Conservation (phyloP, 164 flowering plant species). For the Buxus sempervirens region DNA sequence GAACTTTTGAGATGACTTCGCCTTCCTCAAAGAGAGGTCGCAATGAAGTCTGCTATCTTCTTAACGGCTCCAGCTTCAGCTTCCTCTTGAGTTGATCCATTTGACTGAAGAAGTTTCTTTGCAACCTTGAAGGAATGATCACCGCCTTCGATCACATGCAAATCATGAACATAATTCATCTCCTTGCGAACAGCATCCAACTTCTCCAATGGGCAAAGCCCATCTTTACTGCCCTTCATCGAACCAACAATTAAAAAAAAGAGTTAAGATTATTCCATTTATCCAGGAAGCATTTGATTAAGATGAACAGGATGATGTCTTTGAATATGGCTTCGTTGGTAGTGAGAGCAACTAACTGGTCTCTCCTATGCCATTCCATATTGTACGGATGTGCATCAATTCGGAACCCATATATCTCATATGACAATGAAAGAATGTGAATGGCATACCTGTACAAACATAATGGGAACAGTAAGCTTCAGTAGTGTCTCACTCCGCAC, state of each 20-base stretch:
- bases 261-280: too few species aligned
- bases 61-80: conserved; percentile 62
- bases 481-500: conserved; percentile 60
- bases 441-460: conserved; percentile 77
- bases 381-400: background rate
- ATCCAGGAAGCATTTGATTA: too few species aligned
- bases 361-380: background rate
- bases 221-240: conserved; percentile 81
- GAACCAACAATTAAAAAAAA: conserved; percentile 1
- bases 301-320: too few species aligned
- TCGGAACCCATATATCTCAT: background rate
- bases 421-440: background rate
- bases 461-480: conserved; percentile 53
- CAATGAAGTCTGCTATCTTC: conserved; percentile 53
- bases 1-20: conserved; percentile 8
- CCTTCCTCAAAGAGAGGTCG: conserved; percentile 18
- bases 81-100: conserved; percentile 55
- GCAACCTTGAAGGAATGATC: conserved; percentile 88
- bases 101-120: conserved; percentile 52
- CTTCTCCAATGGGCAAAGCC: too few species aligned
- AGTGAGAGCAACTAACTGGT: background rate
- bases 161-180: conserved; percentile 44
- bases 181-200: conserved; percentile 56
- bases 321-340: too few species aligned
- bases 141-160: conserved; percentile 80